Percentiles rank a stretch among this genome's conserved stretches.
phyloP scores from a whole-genome alignment of 768 basidiomycete genomes.

The Boletus rubescentipes region DNA sequence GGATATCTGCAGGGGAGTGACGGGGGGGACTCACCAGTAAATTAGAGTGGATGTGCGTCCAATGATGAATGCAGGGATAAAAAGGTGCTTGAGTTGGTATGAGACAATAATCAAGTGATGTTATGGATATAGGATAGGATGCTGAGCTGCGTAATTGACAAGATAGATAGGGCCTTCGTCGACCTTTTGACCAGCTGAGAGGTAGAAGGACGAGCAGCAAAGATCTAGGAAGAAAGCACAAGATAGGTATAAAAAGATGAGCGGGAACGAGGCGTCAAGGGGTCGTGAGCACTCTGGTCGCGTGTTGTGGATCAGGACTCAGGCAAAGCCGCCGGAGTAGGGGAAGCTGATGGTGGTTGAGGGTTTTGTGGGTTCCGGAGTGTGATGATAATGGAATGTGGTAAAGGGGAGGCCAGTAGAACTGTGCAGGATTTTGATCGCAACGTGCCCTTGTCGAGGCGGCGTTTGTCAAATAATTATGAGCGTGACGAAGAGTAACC shows the following conservation, averaged over 20 bases:
- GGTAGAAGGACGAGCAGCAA: slow-evolving; percentile 37
- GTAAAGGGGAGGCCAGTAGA: slow-evolving; percentile 55
- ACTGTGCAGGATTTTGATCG: slow-evolving; percentile 65
- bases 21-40: slow-evolving; percentile 42
- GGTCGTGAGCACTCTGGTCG: slow-evolving; percentile 54
- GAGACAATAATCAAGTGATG: slow-evolving; percentile 49
- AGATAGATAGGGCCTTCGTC: slow-evolving; percentile 39
- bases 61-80: slow-evolving; percentile 48
- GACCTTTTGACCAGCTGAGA: slow-evolving; percentile 37
- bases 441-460: slow-evolving; percentile 71
- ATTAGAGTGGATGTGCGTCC: slow-evolving; percentile 42
- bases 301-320: slow-evolving; percentile 37
- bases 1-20: slow-evolving; percentile 16
- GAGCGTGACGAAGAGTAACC: slow-evolving; percentile 22
- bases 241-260: slow-evolving; percentile 59
- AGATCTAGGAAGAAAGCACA: slow-evolving; percentile 39
- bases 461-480: slow-evolving; percentile 48
- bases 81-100: slow-evolving; percentile 43
- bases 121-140: slow-evolving; percentile 42
- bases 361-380: slow-evolving; percentile 35
- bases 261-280: slow-evolving; percentile 44
- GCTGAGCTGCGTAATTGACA: slow-evolving; percentile 39
- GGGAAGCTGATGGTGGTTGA: slow-evolving; percentile 36
- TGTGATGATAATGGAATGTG: slow-evolving; percentile 47
- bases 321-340: slow-evolving; percentile 27